phyloP scores from a whole-genome alignment of 495 filamentous ascomycete species.

The Sabuloglossum arenarium region DNA sequence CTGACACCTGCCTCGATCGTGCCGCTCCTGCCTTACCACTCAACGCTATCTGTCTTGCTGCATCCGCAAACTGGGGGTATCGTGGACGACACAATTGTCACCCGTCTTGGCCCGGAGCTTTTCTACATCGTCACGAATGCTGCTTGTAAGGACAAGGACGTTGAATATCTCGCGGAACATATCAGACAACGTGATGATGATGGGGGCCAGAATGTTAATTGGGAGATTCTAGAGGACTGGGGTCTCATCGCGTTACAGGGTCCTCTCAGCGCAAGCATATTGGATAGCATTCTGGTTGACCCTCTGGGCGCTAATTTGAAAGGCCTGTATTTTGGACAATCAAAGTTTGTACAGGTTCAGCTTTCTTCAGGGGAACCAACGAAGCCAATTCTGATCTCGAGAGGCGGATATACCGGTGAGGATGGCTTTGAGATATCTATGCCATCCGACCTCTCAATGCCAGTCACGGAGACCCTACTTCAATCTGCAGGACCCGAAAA shows the following conservation, averaged over 20 bases:
- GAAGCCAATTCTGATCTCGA: slow-evolving; percentile 49
- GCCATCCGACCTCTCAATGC: slow-evolving; percentile 31
- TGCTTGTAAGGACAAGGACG: slow-evolving; percentile 73
- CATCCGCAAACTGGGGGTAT: slow-evolving; percentile 68
- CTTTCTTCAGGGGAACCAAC: slow-evolving; percentile 24
- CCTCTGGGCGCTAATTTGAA: slow-evolving; percentile 32
- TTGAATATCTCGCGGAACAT: slow-evolving; percentile 45
- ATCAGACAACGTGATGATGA: slow-evolving; percentile 30
- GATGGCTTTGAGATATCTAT: slow-evolving; percentile 96
- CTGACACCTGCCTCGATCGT: slow-evolving; percentile 54
- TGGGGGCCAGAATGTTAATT: slow-evolving; percentile 31
- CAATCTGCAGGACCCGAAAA: slow-evolving; percentile 33
- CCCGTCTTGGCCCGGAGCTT: slow-evolving; percentile 38
- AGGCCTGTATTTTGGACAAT: slow-evolving; percentile 63
- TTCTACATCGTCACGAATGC: slow-evolving; percentile 97
- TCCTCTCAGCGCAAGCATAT: slow-evolving; percentile 43
- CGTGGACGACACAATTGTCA: slow-evolving; percentile 82
- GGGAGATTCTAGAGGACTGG: slow-evolving; percentile 44
- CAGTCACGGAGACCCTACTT: slow-evolving; percentile 43
- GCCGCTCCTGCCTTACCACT: slow-evolving; percentile 33
- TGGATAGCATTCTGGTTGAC: slow-evolving; percentile 24
- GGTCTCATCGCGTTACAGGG: slow-evolving; percentile 77
- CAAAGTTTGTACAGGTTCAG: slow-evolving; percentile 31
- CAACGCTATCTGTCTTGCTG: slow-evolving; percentile 65
- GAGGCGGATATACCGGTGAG: slow-evolving; percentile 91